Evolutionary conservation across 495 filamentous ascomycete species (phyloP), one percentile per base, ranked within the genome.

Genomic region (Parathielavia hyrcaniae): DNA sequence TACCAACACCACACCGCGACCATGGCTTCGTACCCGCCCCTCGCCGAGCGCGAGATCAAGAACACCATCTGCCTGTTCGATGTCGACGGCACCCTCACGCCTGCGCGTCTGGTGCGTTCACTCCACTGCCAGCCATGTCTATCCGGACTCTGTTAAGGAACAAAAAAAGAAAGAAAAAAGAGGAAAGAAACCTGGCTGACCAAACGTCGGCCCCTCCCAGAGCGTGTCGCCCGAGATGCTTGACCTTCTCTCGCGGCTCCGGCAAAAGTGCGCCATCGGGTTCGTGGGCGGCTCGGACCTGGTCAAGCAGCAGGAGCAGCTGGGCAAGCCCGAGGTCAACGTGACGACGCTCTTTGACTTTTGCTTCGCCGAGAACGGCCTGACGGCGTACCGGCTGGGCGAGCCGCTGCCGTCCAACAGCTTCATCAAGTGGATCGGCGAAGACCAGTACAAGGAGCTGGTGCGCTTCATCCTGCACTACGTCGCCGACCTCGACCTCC

Each of bases 361-460:
- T 76, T 92, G 87, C 79, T 97, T 97, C 77, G 74, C 89, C 53
- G 92, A 97, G 76, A 97, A 97, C 75, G 92, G 93, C 2, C 82
- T 98, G 57, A 91, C 86, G 0, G 92, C 91, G n/a, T 93, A 78
- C 77, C 89, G 88, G 61, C 68, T 89, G 64, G 92, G 92, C 60
- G 68, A 81, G 64, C 76, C 78, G 50, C 80, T 98, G 17, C 75
- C 85, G 2, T 83, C 81, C 63, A 84, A 84, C 66, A 86, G 78
- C 73, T 98, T 97, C 81, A 97, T 98, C 74, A 69, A 81, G 58
- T 96, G 88, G 87, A 74, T 98, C 57, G 93, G 93, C 49, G 92
- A 98, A 77, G 86, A 87, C 9, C 85, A 85, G 66, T 98, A 96
- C 77, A 91, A 97, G 82, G 75, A 84, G 64, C 75, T 98, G 56